Conservation (phyloP, 257 asterid species). For the Plantago ovata region DNA sequence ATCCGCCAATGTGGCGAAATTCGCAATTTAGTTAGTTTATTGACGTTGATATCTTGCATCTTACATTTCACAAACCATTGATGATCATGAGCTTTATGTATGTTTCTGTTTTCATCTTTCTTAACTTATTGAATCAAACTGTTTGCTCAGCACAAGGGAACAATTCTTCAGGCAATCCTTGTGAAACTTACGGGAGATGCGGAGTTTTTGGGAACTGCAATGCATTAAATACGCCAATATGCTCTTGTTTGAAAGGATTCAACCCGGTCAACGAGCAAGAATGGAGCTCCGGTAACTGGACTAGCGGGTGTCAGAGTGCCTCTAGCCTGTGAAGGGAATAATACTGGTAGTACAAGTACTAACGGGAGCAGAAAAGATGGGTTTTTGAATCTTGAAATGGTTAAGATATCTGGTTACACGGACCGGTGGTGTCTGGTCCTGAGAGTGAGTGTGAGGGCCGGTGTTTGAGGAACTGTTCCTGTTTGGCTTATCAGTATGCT, state of each 20-base stretch:
- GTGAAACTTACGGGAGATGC: slow-evolving; percentile 30
- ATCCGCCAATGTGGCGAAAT: no score
- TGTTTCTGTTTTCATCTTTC: neutral
- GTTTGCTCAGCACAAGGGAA: slow-evolving; percentile 20
- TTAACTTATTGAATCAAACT: neutral
- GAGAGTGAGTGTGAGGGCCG: slow-evolving; percentile 31
- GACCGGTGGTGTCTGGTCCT: slow-evolving; percentile 23
- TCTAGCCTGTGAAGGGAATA: slow-evolving; percentile 34
- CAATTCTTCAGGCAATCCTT: slow-evolving; percentile 20
- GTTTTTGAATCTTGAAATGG: slow-evolving; percentile 34
- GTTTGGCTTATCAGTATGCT: slow-evolving; percentile 44
- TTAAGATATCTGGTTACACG: slow-evolving; percentile 43
- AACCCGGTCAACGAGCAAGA: slow-evolving; percentile 30
- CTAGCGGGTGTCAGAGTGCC: slow-evolving; percentile 44
- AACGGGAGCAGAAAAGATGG: slow-evolving; percentile 32
- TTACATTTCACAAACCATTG: no score
- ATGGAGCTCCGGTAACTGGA: slow-evolving; percentile 58
- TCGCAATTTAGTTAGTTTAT: no score
- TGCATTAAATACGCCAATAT: slow-evolving; percentile 29
- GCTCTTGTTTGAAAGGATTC: slow-evolving; percentile 54
- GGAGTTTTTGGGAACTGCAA: slow-evolving; percentile 54
- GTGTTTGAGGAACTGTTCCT: slow-evolving; percentile 47
- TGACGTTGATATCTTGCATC: no score
- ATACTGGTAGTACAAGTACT: slow-evolving; percentile 2
- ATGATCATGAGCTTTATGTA: neutral